Evolutionary conservation across 306 rosid species (phyloP).

Genomic region (Ammopiptanthus mongolicus): DNA sequence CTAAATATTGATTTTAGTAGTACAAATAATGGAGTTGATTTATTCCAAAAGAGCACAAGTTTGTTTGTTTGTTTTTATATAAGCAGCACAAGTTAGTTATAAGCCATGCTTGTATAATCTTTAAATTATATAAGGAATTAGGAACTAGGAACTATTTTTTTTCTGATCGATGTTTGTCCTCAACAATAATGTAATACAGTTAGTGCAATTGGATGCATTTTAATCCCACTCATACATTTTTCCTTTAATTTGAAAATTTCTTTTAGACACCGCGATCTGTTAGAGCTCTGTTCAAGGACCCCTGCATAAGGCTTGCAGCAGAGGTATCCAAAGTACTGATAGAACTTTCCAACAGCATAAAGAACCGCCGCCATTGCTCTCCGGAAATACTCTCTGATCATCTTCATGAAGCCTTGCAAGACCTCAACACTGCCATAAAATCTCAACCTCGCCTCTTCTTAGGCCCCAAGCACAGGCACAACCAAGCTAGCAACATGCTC

Average conservation of each 20-base stretch:
- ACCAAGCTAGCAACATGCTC: conserved; percentile 53
- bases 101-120: not conserved
- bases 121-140: not conserved
- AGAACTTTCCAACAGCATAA: conserved; percentile 79
- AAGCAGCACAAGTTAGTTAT: not conserved
- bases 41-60: no score
- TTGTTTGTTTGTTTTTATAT: no score
- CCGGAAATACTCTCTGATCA: conserved; percentile 89
- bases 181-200: not conserved
- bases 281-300: conserved; percentile 80
- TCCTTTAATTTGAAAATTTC: not conserved
- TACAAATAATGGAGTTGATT: no score
- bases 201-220: not conserved
- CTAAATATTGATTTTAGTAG: no score
- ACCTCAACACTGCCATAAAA: conserved; percentile 77
- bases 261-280: conserved; percentile 72
- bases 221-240: not conserved
- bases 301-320: conserved; percentile 60
- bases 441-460: conserved; percentile 94
- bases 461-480: conserved; percentile 59
- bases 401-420: conserved; percentile 86
- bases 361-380: conserved; percentile 75
- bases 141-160: not conserved
- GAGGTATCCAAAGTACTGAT: conserved; percentile 75
- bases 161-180: not conserved